Evolutionary conservation across 495 filamentous ascomycete species (phyloP), one percentile per base, ranked within the genome.

Genomic region (Hyaloscypha hepaticicola): DNA sequence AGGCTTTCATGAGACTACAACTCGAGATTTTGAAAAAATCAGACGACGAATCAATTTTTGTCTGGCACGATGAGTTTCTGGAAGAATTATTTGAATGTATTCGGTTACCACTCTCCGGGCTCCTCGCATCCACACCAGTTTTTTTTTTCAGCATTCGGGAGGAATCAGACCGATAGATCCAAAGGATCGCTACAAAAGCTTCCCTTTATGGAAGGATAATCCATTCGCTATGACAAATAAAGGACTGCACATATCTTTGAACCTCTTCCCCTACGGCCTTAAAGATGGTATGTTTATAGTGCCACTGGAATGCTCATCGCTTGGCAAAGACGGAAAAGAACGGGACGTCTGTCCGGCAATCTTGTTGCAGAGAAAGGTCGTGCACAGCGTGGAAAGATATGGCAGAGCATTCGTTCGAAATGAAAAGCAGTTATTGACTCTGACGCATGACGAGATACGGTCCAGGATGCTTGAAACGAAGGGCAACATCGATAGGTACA

Each of bases 1-100:
- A 65, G 22, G 70, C 73, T 14, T 76, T 74, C 56, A n/a, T 51
- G 11, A 64, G 74, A 31, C 63, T 76, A 1, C 70, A 75, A 38
- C 52, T 68, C 5, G 73, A 76, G 34, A 74, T 76, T 8, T 60
- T 73, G 16, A 74, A 63, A 50, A 50, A 8, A 7, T 66, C 67
- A 21, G 56, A 70, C 19, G 73, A 75, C 53, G 55, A 72, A 45
- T 68, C 67, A 1, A 61, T 75, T 14, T 74, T 74, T 50, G 71
- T 69, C 0, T 74, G 72, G 72, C n/a, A 31, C 11, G 26, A 26
- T 21, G 4, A 1, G 50, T 24, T 0, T 0, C 19, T 25, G 1
- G 4, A 53, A 7, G 22, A 53, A n/a, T n/a, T n/a, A 7, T 24
- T 24, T 50, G 48, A n/a, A 6, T 7, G 22, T 50, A 5, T 34